These are phyloP conservation scores for Colletotrichum lini DNA, from an alignment of 2,329 filamentous ascomycete species.

Conservation along the genomic window DNA sequence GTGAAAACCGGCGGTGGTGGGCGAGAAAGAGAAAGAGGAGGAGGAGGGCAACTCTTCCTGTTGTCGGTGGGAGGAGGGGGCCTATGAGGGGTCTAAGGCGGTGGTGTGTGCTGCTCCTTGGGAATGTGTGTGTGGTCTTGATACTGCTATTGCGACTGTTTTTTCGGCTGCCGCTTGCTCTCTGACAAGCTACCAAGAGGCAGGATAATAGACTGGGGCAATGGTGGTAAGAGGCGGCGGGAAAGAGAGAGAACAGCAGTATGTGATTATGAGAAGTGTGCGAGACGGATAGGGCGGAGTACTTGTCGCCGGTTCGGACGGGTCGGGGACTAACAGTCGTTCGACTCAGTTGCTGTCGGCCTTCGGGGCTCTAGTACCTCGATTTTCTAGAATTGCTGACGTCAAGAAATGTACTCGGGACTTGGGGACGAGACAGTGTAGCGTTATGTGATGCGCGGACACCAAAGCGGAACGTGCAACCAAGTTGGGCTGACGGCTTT, in stretches of 20 bases:
- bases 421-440: conserved; percentile 28
- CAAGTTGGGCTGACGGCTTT: not conserved
- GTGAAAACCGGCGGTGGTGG: not conserved
- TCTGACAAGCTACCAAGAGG: conserved; percentile 7
- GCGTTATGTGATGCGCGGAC: conserved; percentile 20
- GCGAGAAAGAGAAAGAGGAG: not conserved
- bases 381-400: conserved; percentile 7
- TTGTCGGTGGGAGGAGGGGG: conserved; percentile 5
- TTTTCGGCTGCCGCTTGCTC: conserved; percentile 13
- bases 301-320: conserved; percentile 33
- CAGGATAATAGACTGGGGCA: not conserved
- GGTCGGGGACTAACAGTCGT: conserved; percentile 20
- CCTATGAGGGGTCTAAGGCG: conserved; percentile 1
- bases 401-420: conserved; percentile 1
- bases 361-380: conserved; percentile 9
- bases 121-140: not conserved
- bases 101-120: conserved; percentile 8
- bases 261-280: not conserved
- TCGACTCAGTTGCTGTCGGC: conserved; percentile 8
- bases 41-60: not conserved
- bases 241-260: not conserved
- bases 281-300: not conserved
- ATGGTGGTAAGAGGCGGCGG: not conserved
- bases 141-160: conserved; percentile 6
- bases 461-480: conserved; percentile 20